Conservation (phyloP, 306 rosid genomes). For the Vachellia collinsii region DNA sequence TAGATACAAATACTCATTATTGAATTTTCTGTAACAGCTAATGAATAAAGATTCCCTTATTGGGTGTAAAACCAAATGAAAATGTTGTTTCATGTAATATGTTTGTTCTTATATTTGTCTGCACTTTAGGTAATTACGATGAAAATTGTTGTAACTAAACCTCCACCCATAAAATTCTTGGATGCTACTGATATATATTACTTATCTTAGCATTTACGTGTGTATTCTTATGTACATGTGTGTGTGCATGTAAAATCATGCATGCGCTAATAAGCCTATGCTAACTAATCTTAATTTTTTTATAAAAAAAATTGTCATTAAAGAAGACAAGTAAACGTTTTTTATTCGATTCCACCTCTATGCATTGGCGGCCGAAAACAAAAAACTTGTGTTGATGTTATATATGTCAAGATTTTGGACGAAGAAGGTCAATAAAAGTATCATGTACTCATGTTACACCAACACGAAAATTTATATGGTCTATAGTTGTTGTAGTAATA, state of each 20-base stretch:
- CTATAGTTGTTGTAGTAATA: background rate
- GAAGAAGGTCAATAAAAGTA: background rate
- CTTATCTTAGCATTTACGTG: background rate
- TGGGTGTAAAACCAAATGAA: background rate
- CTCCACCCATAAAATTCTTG: background rate
- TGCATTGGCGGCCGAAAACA: background rate
- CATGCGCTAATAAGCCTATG: background rate
- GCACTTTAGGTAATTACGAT: background rate
- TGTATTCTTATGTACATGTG: background rate
- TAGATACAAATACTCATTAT: background rate
- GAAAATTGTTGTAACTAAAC: background rate
- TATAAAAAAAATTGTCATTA: background rate
- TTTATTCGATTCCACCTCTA: background rate
- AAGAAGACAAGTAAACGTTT: background rate
- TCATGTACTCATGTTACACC: background rate
- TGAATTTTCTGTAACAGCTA: background rate
- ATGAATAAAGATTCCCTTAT: background rate
- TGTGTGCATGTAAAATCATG: background rate
- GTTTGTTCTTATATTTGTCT: background rate
- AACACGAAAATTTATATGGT: background rate
- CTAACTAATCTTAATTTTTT: background rate
- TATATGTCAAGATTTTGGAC: background rate
- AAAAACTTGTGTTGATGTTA: background rate
- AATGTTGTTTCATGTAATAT: background rate
- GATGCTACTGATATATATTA: background rate